Evolutionary conservation across 768 basidiomycete species (phyloP), one percentile per base, ranked within the genome.

Genomic region (Hericium rajendrae): DNA sequence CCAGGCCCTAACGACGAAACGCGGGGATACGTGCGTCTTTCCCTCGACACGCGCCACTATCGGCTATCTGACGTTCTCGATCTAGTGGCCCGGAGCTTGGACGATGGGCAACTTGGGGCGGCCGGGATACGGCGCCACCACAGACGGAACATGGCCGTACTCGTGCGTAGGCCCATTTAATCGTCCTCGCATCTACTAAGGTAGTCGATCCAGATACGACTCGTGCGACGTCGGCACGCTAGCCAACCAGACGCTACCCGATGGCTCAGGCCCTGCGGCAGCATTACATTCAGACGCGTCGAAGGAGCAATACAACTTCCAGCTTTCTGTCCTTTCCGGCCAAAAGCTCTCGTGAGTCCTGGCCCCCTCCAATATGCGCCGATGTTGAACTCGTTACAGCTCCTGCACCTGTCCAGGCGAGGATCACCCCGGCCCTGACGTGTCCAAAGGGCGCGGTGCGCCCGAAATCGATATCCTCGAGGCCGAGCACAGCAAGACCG

Each of bases 391-490:
- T 18, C 37, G 28, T n/a, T 40, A 1, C 61, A 85, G 84, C 6
- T 78, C 89, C 0, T 92, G 89, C 66, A 88, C 89, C 1, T 93
- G 90, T 65, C 73, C 84, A 0, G 78, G 76, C 13, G 79, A 82
- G 52, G 87, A 90, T 59, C 91, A 93, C 67, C 91, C 90, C 0
- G 91, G 91, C 1, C 91, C 91, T 0, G 53, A 28, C 6, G 65
- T 66, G 49, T 71, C 38, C 51, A 61, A 53, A 18, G 89, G 90
- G 11, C 83, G 90, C 51, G 84, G 84, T 4, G 82, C 86, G 0
- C 89, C 89, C 3, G 88, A 93, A 70, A 90, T 93, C 65, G 90
- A 92, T 68, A 76, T 91, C 57, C 76, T 91, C 58, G 89, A 93
- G 70, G 86, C 84, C 0, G 84, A 88, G 66, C 77, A 76, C 65